Conservation (phyloP, 495 filamentous ascomycete species). For the Podospora pseudopauciseta region DNA sequence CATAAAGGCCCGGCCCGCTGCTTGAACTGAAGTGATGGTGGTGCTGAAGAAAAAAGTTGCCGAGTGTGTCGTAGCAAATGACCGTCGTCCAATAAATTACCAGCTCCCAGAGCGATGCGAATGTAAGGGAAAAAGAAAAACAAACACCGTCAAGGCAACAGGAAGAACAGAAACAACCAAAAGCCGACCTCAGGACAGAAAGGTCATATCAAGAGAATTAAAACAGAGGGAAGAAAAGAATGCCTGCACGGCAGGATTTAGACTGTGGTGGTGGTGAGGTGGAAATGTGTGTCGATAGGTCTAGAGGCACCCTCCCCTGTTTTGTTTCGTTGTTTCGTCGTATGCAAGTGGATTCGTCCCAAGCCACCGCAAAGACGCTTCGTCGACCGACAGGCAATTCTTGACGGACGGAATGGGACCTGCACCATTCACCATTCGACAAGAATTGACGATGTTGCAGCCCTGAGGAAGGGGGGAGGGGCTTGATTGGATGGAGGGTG, state of each 20-base stretch:
- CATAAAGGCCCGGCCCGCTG: background rate
- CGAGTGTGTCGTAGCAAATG: conserved; percentile 3
- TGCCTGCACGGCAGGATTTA: background rate
- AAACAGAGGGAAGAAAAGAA: background rate
- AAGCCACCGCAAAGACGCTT: background rate
- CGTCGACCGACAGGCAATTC: too few relatives aligned
- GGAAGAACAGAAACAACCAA: background rate
- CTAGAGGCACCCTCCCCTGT: conserved; percentile 9
- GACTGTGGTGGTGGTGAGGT: background rate
- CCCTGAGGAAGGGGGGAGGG: background rate
- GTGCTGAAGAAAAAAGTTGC: background rate
- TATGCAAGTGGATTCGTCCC: conserved; percentile 7
- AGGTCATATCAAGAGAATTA: background rate
- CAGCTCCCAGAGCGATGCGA: conserved; percentile 10
- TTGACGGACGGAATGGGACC: too few relatives aligned
- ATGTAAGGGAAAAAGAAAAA: background rate
- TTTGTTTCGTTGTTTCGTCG: conserved; percentile 18
- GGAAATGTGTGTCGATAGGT: conserved; percentile 3
- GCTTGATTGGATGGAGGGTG: background rate
- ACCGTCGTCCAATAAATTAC: background rate
- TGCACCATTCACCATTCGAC: background rate
- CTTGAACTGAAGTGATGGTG: background rate
- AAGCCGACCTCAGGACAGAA: background rate
- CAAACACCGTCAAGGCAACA: background rate
- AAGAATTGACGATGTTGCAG: background rate